These are phyloP conservation scores for Daldinia grandis DNA, from an alignment of 495 filamentous ascomycete genomes.

Conservation along the genomic window DNA sequence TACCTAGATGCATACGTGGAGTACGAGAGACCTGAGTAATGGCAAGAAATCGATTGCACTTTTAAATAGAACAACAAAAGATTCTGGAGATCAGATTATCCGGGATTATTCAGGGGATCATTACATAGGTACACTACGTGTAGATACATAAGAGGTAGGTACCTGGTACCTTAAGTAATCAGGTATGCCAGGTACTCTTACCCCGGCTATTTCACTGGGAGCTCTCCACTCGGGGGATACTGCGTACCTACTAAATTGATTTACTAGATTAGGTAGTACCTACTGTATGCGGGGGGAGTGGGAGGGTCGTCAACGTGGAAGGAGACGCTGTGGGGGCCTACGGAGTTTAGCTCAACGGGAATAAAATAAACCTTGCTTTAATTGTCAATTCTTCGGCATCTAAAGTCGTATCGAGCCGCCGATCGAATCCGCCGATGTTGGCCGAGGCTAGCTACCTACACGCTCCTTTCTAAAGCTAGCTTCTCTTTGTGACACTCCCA, in stretches of 20 bases:
- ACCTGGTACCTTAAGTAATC: not conserved
- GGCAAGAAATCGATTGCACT: too few relatives aligned
- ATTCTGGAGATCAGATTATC: too few relatives aligned
- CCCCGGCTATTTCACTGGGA: not conserved
- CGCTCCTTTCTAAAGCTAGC: conserved; percentile 27
- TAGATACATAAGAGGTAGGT: too few relatives aligned
- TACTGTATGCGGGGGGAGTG: not conserved
- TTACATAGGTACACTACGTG: too few relatives aligned
- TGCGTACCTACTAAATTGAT: not conserved
- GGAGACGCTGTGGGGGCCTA: not conserved
- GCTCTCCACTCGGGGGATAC: not conserved
- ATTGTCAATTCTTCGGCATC: conserved; percentile 21
- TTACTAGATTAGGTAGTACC: too few relatives aligned
- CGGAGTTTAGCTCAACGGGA: conserved; percentile 4
- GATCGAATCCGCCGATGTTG: conserved; percentile 20
- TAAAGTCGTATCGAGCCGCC: conserved; percentile 1
- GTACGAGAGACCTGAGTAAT: too few relatives aligned
- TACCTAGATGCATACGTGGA: not conserved
- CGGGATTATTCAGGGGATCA: too few relatives aligned
- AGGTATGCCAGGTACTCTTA: not conserved
- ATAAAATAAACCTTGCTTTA: conserved; percentile 3
- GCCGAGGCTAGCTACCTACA: conserved; percentile 20
- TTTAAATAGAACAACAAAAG: too few relatives aligned
- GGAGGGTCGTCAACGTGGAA: not conserved
- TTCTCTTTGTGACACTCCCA: conserved; percentile 22